Evolutionary conservation across 1,284 basidiomycete species (phyloP), one percentile per base, ranked within the genome.

Genomic region (Boletellus deceptivus): DNA sequence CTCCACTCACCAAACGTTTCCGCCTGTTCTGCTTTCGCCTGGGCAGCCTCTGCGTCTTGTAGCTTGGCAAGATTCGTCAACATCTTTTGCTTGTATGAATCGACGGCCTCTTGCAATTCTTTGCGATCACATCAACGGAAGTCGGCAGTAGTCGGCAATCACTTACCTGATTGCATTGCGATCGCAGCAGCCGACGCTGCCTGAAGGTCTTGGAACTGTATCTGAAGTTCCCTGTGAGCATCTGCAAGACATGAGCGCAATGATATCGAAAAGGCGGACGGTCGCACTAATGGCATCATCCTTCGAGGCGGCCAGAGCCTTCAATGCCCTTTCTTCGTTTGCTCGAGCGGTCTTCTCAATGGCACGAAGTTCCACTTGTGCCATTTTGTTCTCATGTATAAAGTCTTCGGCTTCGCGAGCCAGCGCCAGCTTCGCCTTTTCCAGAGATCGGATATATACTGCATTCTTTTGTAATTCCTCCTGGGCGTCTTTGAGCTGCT

Each of bases 371-470:
- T 83, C 83, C 20, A 82, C 75, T 48, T 84, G 83, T 61, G 91
- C 89, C 54, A 81, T 77, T 57, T 92, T 88, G 22, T 84, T 83
- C 65, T 90, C 85, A 31, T 91, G 78, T 27, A 77, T 76, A 41
- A 92, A 72, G 67, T 98, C 95, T 64, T 98, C 94, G 6, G 89
- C 83, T 65, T 98, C 95, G 24, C 81, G 80, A 11, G 84, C 79
- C 37, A 97, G 74, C 0, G 91, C 80, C 33, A 78, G 73, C 66
- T 89, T 92, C 4, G 84, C 83, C 68, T 91, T 90, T 71, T 93
- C 89, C 17, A 96, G 75, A 22, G 91, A 92, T 39, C 86, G 83
- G 52, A 93, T 91, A 60, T 93, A 91, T 3, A 79, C 76, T 1
- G 75, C 76, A 41, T 89, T 84, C 61, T 85, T 83, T 68, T 86